Base-by-base conservation (phyloP, 2,329 filamentous ascomycete genomes). In the Epichloe amarillans region DNA sequence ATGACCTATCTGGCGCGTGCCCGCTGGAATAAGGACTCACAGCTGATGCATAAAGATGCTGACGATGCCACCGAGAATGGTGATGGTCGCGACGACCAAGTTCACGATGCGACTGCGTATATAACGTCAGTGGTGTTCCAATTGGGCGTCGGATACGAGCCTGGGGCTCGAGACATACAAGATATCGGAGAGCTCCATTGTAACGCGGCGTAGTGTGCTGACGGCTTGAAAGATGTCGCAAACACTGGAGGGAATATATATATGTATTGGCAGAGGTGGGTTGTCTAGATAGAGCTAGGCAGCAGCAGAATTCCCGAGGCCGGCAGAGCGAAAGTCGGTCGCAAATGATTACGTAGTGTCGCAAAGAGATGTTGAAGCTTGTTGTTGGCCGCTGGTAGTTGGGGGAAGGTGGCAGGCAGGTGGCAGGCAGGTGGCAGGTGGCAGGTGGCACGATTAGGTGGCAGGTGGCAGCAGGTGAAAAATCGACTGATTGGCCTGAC, bases 151-250 rank as follows among this genome's bases (percentile, higher is more conserved):
- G 19, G 26, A 14, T 10, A 30, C 19, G 33, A 17, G 17, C 6
- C 42, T 15, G 42, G 35, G 49, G 47, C 46, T 53, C 43, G 46
- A 48, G 38, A 63, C 86, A 73, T 77, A 94, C 88, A 95, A 94
- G 67, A 83, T 83, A 71, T 95, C 88, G 56, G 88, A 91, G 74
- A 89, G 87, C 71, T 95, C 89, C 88, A 95, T 95, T 58, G 65
- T 74, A 64, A 35, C 46, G 49, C 41, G 37, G 42, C 23, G 45
- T 30, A 45, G 30, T 37, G 7, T 44, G 21, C 10, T 48, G 36
- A 17, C n/a, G 44, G 19, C 15, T 19, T 40, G 37, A 15, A 26
- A 43, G 23, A 47, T 36, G 30, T 41, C 30, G 42, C 42, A 33
- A 44, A 49, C 38, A 23, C 17, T 14, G 8, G 23, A 30, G 11